A percentile compares a stretch with the other conserved stretches of the same genome.
These are phyloP conservation scores for Apophysomyces elegans DNA, from an alignment of 371 early-diverging fungal genomes.

Conservation along the genomic window DNA sequence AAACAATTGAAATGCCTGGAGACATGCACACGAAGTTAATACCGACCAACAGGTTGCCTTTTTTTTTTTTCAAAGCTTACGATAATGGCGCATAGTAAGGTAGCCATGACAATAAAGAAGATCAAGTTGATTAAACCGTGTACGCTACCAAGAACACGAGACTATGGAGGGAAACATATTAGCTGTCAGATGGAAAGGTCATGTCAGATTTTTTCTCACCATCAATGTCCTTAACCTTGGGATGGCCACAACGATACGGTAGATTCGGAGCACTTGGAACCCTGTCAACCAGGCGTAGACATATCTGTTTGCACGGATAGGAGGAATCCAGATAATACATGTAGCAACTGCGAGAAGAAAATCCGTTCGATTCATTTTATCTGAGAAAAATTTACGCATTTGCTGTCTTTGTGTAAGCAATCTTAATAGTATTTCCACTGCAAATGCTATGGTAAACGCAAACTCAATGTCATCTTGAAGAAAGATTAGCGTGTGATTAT, in stretches of 20 bases:
- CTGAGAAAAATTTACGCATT: conserved; percentile 49
- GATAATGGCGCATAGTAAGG: conserved; percentile 60
- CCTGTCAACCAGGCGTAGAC: conserved; percentile 65
- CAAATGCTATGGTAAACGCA: conserved; percentile 58
- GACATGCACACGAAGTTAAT: not conserved
- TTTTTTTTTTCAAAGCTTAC: conserved; percentile 31
- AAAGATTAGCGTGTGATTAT: not conserved
- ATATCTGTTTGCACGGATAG: conserved; percentile 37
- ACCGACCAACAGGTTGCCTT: not conserved
- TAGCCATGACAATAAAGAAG: conserved; percentile 63
- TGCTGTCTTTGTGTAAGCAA: conserved; percentile 41
- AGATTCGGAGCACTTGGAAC: conserved; percentile 66
- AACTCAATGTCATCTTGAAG: conserved; percentile 36
- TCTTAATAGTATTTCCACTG: conserved; percentile 58
- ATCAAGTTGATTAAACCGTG: conserved; percentile 65
- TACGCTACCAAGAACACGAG: conserved; percentile 62
- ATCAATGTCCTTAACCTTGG: conserved; percentile 60
- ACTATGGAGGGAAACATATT: conserved; percentile 28
- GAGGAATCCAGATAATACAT: conserved; percentile 56
- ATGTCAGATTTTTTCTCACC: conserved; percentile 28
- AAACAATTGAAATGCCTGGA: conserved; percentile 51
- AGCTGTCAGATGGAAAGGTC: not conserved
- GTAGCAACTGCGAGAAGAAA: conserved; percentile 57
- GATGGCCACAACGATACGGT: conserved; percentile 60
- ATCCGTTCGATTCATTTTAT: conserved; percentile 56